Evolutionary conservation across 257 asterid species (phyloP).

Genomic region (Ballota nigra): DNA sequence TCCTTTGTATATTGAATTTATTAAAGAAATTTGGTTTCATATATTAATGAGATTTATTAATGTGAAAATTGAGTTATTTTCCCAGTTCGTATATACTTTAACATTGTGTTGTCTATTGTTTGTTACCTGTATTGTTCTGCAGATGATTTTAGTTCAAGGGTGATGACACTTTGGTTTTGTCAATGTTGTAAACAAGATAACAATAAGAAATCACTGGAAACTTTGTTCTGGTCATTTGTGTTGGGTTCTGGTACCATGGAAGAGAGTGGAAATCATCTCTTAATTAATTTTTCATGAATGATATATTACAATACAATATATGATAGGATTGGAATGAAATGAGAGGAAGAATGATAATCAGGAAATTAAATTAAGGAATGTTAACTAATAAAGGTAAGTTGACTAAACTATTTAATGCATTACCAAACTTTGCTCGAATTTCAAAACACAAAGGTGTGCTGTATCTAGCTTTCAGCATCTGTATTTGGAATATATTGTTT

Average conservation of each 20-base stretch:
- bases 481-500: background rate
- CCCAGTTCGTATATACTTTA: slow-evolving; percentile 20
- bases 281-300: background rate
- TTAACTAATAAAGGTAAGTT: background rate
- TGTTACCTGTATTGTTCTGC: background rate
- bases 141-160: background rate
- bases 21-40: background rate
- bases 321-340: background rate
- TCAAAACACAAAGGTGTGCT: slow-evolving; percentile 7
- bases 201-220: background rate
- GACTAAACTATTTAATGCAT: background rate
- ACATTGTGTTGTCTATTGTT: slow-evolving; percentile 5
- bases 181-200: background rate
- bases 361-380: background rate
- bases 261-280: background rate
- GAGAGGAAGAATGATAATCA: background rate
- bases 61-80: slow-evolving; percentile 83
- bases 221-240: background rate
- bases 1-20: background rate
- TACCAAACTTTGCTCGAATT: background rate
- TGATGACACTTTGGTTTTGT: background rate
- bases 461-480: slow-evolving; percentile 15
- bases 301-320: background rate
- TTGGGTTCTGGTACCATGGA: slow-evolving; percentile 3
- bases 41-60: slow-evolving; percentile 52